A percentile compares a stretch with the other conserved stretches of the same genome.
Evolutionary conservation across 306 rosid species (phyloP).

Genomic region (Boehmeria nivea): DNA sequence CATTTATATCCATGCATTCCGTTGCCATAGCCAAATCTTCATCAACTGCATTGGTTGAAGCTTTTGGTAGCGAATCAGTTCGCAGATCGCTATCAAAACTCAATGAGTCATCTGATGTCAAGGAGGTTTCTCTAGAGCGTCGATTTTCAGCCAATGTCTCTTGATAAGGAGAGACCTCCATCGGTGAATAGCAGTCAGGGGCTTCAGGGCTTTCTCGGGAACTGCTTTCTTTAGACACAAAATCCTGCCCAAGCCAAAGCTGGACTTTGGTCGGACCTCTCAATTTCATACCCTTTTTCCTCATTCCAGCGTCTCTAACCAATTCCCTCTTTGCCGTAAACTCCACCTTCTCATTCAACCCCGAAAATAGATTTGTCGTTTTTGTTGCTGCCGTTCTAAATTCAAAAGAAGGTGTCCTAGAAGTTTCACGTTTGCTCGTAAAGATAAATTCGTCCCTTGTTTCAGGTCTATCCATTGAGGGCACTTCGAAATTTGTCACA

Average conservation of each 20-base stretch:
- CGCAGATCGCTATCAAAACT: conserved; percentile 25
- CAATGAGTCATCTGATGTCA: conserved; percentile 49
- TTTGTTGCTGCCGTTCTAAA: conserved; percentile 47
- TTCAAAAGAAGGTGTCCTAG: conserved; percentile 42
- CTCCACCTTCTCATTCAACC: conserved; percentile 34
- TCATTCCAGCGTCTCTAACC: conserved; percentile 38
- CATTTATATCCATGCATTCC: conserved; percentile 39
- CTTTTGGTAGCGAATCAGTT: conserved; percentile 32
- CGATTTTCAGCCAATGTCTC: conserved; percentile 52
- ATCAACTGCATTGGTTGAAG: conserved; percentile 41
- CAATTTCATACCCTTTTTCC: conserved; percentile 43
- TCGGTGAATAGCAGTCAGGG: conserved; percentile 66
- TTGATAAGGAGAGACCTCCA: conserved; percentile 86
- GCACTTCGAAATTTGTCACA: conserved; percentile 35
- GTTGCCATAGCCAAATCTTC: conserved; percentile 61
- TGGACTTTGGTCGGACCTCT: conserved; percentile 37
- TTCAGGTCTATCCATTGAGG: conserved; percentile 18
- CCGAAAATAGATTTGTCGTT: conserved; percentile 25
- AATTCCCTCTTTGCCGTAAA: conserved; percentile 48
- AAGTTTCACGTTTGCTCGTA: conserved; percentile 38
- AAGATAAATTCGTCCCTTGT: conserved; percentile 46
- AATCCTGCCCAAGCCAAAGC: conserved; percentile 40
- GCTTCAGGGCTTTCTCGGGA: conserved; percentile 37
- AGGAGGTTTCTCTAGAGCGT: conserved; percentile 52
- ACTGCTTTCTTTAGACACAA: conserved; percentile 37